A percentile compares a stretch with the other conserved stretches of the same genome.
Conservation (phyloP, 441 rosid genomes). For the Pelargonium cotyledonis region DNA sequence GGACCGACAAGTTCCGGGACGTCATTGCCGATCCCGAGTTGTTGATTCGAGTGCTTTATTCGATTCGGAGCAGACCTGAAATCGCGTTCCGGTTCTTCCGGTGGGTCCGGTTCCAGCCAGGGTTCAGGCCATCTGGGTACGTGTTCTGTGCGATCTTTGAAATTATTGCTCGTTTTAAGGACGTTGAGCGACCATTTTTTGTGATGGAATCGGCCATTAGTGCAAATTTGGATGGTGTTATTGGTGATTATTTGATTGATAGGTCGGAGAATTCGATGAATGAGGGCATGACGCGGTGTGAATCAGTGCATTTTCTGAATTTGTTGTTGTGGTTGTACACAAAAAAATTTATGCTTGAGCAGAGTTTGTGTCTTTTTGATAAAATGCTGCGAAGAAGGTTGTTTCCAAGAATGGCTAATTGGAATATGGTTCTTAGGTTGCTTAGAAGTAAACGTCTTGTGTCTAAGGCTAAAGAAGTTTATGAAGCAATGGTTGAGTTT, state of each 20-base stretch:
- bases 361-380: conserved; percentile 43
- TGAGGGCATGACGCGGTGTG: neutral
- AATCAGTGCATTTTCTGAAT: conserved; percentile 43
- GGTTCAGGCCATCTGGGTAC: conserved; percentile 34
- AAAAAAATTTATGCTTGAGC: conserved; percentile 43
- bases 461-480: conserved; percentile 34
- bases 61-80: conserved; percentile 44
- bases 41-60: conserved; percentile 41
- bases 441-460: conserved; percentile 41
- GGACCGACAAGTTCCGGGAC: conserved; percentile 31
- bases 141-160: conserved; percentile 46
- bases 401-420: conserved; percentile 51
- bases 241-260: conserved; percentile 40
- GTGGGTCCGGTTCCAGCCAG: conserved; percentile 50
- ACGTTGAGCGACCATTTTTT: conserved; percentile 41
- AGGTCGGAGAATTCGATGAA: conserved; percentile 20
- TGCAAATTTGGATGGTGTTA: conserved; percentile 40
- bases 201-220: conserved; percentile 44
- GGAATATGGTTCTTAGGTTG: conserved; percentile 53
- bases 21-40: conserved; percentile 43
- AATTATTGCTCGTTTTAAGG: conserved; percentile 37
- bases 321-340: conserved; percentile 49
- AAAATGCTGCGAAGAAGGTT: conserved; percentile 49
- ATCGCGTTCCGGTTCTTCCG: conserved; percentile 47
- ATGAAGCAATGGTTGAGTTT: conserved; percentile 39